Conservation (phyloP, 1,284 basidiomycete species). For the Ceratobasidium papillatum region DNA sequence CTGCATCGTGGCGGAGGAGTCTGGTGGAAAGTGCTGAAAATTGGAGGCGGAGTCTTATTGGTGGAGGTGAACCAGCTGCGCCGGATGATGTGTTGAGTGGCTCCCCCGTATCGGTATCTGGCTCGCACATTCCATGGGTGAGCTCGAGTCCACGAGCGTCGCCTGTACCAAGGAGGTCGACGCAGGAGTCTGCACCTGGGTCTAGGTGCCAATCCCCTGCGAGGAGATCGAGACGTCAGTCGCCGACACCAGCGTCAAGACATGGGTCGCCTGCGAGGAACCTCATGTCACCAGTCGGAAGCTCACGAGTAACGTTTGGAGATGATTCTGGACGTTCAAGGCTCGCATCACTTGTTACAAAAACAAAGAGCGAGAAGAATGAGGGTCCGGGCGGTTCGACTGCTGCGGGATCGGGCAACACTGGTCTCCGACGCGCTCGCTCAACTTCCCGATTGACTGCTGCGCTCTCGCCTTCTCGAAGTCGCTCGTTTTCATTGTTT, state of each 20-base stretch:
- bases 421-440: constrained; percentile 13
- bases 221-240: background rate
- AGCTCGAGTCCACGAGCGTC: constrained; percentile 30
- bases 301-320: constrained; percentile 33
- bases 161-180: constrained; percentile 21
- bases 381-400: background rate
- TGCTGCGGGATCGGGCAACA: constrained; percentile 15
- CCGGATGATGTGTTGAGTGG: constrained; percentile 6
- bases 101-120: constrained; percentile 16
- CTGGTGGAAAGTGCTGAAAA: constrained; percentile 27
- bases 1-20: constrained; percentile 29
- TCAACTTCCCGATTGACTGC: constrained; percentile 32
- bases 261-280: constrained; percentile 21
- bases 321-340: constrained; percentile 20
- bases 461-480: constrained; percentile 12
- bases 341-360: constrained; percentile 4
- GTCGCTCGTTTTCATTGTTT: constrained; percentile 34
- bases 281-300: constrained; percentile 13
- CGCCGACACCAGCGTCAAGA: constrained; percentile 14
- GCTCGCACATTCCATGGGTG: constrained; percentile 29
- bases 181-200: background rate
- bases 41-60: constrained; percentile 28
- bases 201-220: constrained; percentile 2
- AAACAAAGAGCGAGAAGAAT: background rate
- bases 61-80: background rate